phyloP scores from a whole-genome alignment of 1,284 basidiomycete species.

The Ustilago esculenta region DNA sequence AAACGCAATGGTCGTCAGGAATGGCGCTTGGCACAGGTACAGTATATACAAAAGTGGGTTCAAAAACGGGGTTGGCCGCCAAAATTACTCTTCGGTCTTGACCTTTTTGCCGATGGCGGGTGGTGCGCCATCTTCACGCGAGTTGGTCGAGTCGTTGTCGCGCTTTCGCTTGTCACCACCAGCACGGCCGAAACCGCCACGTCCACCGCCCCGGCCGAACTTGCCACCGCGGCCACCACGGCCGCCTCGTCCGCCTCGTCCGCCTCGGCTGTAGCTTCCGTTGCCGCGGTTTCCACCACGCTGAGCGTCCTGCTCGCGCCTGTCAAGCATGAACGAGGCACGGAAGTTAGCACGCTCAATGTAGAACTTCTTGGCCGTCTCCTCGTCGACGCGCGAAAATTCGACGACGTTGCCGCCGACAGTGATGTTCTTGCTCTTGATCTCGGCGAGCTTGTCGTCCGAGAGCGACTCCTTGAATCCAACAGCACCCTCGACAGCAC shows the following conservation, averaged over 20 bases:
- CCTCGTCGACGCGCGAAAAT: constrained; percentile 70
- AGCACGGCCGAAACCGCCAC: constrained; percentile 59
- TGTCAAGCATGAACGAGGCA: constrained; percentile 69
- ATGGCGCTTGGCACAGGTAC: background rate
- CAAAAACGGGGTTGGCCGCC: no score
- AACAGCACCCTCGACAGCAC: constrained; percentile 68
- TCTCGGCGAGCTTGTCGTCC: constrained; percentile 69
- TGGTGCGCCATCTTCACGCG: constrained; percentile 27
- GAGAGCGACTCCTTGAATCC: constrained; percentile 68
- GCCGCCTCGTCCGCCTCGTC: constrained; percentile 66
- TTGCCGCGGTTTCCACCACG: constrained; percentile 72
- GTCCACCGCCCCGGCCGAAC: constrained; percentile 60
- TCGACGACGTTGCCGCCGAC: constrained; percentile 68
- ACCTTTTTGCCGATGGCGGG: constrained; percentile 45
- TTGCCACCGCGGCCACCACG: constrained; percentile 67
- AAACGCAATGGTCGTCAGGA: background rate
- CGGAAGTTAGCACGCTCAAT: constrained; percentile 76
- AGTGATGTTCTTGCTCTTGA: constrained; percentile 68
- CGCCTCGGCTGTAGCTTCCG: constrained; percentile 59
- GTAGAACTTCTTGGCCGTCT: constrained; percentile 78
- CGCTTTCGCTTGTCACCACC: constrained; percentile 57
- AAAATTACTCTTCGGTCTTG: constrained; percentile 43
- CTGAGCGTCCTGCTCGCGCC: constrained; percentile 52
- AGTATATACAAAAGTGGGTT: constrained; percentile 15
- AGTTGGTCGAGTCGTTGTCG: constrained; percentile 21